Conservation (phyloP, 2,329 filamentous ascomycete species). For the Claviceps digitariae region DNA sequence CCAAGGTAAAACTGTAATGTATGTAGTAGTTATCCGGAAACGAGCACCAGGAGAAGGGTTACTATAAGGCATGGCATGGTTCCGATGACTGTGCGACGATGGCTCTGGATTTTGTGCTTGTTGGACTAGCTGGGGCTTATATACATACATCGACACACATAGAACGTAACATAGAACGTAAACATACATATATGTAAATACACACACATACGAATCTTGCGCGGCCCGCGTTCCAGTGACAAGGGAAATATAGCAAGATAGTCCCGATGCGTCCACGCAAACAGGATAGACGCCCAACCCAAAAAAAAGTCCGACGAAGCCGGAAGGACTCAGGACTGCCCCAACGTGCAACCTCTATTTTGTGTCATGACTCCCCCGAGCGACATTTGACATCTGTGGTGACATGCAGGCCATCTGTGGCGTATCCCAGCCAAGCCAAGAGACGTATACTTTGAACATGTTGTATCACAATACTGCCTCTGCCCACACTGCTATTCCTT, state of each 20-base stretch:
- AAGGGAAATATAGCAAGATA: not conserved
- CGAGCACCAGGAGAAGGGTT: too few species aligned
- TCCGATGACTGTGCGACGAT: not conserved
- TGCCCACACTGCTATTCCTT: too few species aligned
- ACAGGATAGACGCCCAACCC: too few species aligned
- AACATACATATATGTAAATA: not conserved
- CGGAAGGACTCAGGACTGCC: too few species aligned
- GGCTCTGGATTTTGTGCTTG: not conserved
- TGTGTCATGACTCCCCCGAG: not conserved
- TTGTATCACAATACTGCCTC: not conserved
- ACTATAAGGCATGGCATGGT: too few species aligned
- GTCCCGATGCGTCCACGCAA: not conserved
- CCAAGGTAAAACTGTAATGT: slow-evolving; percentile 9
- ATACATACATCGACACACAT: too few species aligned
- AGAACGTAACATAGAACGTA: too few species aligned
- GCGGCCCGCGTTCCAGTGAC: not conserved
- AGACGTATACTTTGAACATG: not conserved
- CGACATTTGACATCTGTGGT: not conserved
- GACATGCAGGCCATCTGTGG: not conserved
- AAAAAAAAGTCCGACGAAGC: too few species aligned
- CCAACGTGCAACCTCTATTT: not conserved
- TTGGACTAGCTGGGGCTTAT: not conserved
- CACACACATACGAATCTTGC: not conserved
- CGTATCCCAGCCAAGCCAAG: not conserved
- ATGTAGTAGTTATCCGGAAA: not conserved